Evolutionary conservation across 1,284 basidiomycete genomes (phyloP).

Genomic region (Leucoagaricus sp.): DNA sequence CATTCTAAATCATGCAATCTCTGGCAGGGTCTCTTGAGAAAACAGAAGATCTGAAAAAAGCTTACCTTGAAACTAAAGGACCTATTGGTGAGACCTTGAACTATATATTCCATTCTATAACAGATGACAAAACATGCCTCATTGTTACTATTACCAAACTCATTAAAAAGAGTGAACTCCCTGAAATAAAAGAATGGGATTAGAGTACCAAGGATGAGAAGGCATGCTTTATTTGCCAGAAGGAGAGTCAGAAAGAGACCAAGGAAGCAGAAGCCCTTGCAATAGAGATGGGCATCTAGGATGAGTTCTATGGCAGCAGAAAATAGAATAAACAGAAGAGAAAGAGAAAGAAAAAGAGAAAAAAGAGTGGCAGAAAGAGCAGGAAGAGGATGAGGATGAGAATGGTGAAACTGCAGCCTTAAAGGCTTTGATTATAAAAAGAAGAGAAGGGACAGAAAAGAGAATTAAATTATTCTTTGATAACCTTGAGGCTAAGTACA

Average conservation of each 20-base stretch:
- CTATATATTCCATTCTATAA: slow-evolving; percentile 81
- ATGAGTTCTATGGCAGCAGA: slow-evolving; percentile 89
- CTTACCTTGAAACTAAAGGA: slow-evolving; percentile 71
- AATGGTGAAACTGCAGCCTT: slow-evolving; percentile 73
- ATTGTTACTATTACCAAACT: slow-evolving; percentile 68
- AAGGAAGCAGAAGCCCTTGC: slow-evolving; percentile 84
- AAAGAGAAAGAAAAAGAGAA: slow-evolving; percentile 46
- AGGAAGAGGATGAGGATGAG: slow-evolving; percentile 48
- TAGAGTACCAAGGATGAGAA: slow-evolving; percentile 76
- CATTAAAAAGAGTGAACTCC: slow-evolving; percentile 64
- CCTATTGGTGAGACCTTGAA: slow-evolving; percentile 80
- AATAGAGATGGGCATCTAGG: slow-evolving; percentile 90
- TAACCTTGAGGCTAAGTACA: slow-evolving; percentile 82
- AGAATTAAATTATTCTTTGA: slow-evolving; percentile 75
- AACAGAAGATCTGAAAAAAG: slow-evolving; percentile 70
- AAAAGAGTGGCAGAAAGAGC: too few species aligned
- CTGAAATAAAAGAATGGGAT: slow-evolving; percentile 66
- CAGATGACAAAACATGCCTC: slow-evolving; percentile 84
- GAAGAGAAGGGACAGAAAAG: slow-evolving; percentile 49
- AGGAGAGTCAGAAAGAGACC: slow-evolving; percentile 78
- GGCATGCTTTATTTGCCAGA: slow-evolving; percentile 70
- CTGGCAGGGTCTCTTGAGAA: slow-evolving; percentile 83
- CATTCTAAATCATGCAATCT: background rate
- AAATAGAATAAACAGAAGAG: slow-evolving; percentile 65
- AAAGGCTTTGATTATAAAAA: slow-evolving; percentile 82